Conservation (phyloP, 768 basidiomycete species). For the Amanita pseudoporphyria region DNA sequence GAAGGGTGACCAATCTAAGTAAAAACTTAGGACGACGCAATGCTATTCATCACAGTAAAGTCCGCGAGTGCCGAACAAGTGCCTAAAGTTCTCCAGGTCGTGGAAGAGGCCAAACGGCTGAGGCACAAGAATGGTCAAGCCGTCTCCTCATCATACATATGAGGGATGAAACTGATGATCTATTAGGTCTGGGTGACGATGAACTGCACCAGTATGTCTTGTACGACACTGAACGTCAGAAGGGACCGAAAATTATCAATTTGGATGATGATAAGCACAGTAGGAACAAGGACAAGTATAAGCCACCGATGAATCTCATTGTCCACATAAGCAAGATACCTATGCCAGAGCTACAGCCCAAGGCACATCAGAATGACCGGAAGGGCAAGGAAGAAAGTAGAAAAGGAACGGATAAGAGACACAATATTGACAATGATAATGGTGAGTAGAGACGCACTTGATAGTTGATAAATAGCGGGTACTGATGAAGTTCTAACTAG, state of each 20-base stretch:
- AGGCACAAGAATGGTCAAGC: constrained; percentile 59
- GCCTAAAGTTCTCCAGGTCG: constrained; percentile 71
- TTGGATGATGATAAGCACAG: constrained; percentile 44
- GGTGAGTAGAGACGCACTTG: neutral
- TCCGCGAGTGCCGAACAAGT: constrained; percentile 56
- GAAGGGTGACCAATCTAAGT: neutral
- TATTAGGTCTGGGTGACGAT: constrained; percentile 35
- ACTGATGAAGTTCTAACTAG: constrained; percentile 1
- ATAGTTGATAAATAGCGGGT: neutral
- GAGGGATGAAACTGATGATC: constrained; percentile 2
- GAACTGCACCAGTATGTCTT: constrained; percentile 72
- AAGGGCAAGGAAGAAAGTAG: constrained; percentile 30
- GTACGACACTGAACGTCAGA: constrained; percentile 44
- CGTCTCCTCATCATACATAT: neutral
- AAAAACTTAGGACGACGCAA: constrained; percentile 54
- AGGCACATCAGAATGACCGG: constrained; percentile 20
- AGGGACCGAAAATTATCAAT: constrained; percentile 60
- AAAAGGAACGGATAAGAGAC: constrained; percentile 20
- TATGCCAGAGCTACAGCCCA: constrained; percentile 75
- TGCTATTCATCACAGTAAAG: constrained; percentile 70
- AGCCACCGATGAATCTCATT: constrained; percentile 56
- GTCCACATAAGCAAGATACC: constrained; percentile 81
- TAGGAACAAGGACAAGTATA: constrained; percentile 37
- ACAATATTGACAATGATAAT: constrained; percentile 6
- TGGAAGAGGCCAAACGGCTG: constrained; percentile 71